phyloP scores from a whole-genome alignment of 305 asterid species.

The Stenogyne calaminthoides region DNA sequence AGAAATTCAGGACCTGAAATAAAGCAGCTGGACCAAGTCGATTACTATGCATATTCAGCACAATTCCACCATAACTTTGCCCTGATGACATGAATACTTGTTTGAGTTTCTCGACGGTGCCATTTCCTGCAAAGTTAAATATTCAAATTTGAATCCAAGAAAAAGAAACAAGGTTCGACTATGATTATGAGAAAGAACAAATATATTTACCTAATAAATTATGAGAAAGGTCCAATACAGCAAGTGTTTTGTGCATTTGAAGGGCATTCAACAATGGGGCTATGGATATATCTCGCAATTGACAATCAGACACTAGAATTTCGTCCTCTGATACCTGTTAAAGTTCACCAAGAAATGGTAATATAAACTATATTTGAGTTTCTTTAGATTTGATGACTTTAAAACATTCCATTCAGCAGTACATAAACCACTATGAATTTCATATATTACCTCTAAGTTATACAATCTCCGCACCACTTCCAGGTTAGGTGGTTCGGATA shows the following conservation, averaged over 20 bases:
- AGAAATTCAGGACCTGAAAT: constrained; percentile 62
- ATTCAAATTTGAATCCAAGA: constrained; percentile 10
- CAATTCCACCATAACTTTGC: constrained; percentile 79
- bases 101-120: constrained; percentile 75
- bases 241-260: constrained; percentile 73
- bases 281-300: constrained; percentile 78
- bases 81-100: constrained; percentile 72
- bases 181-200: not conserved
- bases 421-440: constrained; percentile 7
- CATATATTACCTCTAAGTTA: constrained; percentile 64
- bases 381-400: constrained; percentile 8
- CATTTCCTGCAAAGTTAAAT: constrained; percentile 65
- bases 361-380: constrained; percentile 23
- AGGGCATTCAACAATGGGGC: constrained; percentile 82
- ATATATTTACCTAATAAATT: constrained; percentile 69
- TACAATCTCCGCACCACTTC: constrained; percentile 78
- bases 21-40: constrained; percentile 87
- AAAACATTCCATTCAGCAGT: constrained; percentile 12
- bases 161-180: constrained; percentile 1
- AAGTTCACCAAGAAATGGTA: constrained; percentile 25
- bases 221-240: constrained; percentile 90
- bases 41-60: constrained; percentile 82
- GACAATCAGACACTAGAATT: constrained; percentile 79
- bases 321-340: constrained; percentile 89
- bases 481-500: constrained; percentile 66